These are phyloP conservation scores for Hyphopichia burtonii DNA, from an alignment of 1,139 yeast genomes.

Conservation along the genomic window DNA sequence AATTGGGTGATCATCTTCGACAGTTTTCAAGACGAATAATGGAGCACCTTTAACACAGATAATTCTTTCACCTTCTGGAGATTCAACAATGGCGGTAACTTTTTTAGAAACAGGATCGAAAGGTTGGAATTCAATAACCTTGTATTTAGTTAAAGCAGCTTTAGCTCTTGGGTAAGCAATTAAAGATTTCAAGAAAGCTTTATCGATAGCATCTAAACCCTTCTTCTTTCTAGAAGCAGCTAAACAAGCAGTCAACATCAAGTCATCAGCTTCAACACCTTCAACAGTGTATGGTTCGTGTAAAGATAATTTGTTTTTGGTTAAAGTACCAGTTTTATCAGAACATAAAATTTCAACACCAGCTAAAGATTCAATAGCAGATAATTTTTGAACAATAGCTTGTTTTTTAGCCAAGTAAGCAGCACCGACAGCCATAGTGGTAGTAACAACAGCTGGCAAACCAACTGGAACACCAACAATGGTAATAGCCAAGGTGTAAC, in stretches of 20 bases:
- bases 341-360: conserved; percentile 99
- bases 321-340: conserved; percentile 98
- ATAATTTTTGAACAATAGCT: conserved; percentile 96
- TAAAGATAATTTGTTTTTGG: conserved; percentile 94
- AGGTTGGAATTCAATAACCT: conserved; percentile 93
- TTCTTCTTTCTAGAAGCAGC: conserved; percentile 99
- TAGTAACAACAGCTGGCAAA: conserved; percentile 98
- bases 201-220: conserved; percentile 98
- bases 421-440: conserved; percentile 99
- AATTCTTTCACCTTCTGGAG: conserved; percentile 95
- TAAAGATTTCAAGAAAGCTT: conserved; percentile 93
- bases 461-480: conserved; percentile 99
- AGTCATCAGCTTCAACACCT: conserved; percentile 97
- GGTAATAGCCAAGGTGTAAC: conserved; percentile 94
- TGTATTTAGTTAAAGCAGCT: conserved; percentile 92
- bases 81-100: conserved; percentile 91
- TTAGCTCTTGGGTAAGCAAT: conserved; percentile 87
- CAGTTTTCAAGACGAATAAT: conserved; percentile 90
- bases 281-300: conserved; percentile 99
- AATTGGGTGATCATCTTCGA: conserved; percentile 94
- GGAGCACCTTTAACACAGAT: conserved; percentile 99
- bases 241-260: conserved; percentile 96
- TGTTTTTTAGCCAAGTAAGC: conserved; percentile 98
- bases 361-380: conserved; percentile 97
- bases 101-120: conserved; percentile 97